Evolutionary conservation across 2,329 filamentous ascomycete genomes (phyloP).

Genomic region (Cyphellophora europaea): DNA sequence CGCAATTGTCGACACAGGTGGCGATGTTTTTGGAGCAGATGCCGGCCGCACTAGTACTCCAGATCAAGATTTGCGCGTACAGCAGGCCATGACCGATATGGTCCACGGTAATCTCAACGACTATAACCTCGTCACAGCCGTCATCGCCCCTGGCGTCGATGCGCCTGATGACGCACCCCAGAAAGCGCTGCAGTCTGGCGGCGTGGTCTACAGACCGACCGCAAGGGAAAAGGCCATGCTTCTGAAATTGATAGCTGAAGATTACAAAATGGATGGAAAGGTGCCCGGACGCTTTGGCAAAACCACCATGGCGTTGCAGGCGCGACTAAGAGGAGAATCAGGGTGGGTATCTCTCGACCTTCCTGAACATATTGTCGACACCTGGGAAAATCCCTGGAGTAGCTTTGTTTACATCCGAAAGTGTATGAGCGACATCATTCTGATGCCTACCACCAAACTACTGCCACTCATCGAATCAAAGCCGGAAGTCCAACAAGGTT

Average conservation of each 20-base stretch:
- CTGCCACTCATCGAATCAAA: conserved; percentile 14
- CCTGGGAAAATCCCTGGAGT: conserved; percentile 19
- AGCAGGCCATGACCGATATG: conserved; percentile 9
- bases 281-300: conserved; percentile 16
- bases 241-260: conserved; percentile 12
- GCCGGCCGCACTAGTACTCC: conserved; percentile 9
- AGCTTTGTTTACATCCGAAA: conserved; percentile 17
- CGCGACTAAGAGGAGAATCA: conserved; percentile 10
- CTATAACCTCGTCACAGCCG: conserved; percentile 13
- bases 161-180: conserved; percentile 12
- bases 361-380: conserved; percentile 16
- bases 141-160: conserved; percentile 17
- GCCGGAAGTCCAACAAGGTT: no score
- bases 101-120: conserved; percentile 5
- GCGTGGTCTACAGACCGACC: conserved; percentile 11
- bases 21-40: conserved; percentile 17
- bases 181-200: conserved; percentile 12
- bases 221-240: conserved; percentile 10
- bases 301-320: conserved; percentile 15
- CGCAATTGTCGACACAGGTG: conserved; percentile 17
- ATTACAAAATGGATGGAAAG: conserved; percentile 18
- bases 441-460: conserved; percentile 13
- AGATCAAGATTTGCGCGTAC: conserved; percentile 16
- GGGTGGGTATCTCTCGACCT: conserved; percentile 17
- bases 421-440: conserved; percentile 17